Evolutionary conservation across 495 filamentous ascomycete species (phyloP).

Genomic region (Platismatia glauca): DNA sequence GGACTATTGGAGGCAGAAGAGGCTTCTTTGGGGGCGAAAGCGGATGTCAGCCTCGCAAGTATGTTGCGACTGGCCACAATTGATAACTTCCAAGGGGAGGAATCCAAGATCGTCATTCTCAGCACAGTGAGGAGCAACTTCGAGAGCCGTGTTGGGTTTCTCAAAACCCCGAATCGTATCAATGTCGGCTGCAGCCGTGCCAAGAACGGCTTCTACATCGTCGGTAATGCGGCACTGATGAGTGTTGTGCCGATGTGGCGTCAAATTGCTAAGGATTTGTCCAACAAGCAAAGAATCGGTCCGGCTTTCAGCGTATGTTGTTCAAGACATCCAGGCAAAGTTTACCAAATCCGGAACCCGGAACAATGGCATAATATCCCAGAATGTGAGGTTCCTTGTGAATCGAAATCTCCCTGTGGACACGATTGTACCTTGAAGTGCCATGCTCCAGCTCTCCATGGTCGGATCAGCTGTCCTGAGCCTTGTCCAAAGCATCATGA

Average conservation of each 20-base stretch:
- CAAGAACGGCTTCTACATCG: conserved; percentile 70
- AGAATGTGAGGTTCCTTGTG: conserved; percentile 50
- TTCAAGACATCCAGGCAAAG: conserved; percentile 50
- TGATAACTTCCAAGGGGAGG: conserved; percentile 69
- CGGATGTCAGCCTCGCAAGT: conserved; percentile 37
- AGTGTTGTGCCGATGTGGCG: conserved; percentile 56
- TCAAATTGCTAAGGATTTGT: conserved; percentile 46
- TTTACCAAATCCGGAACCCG: conserved; percentile 44
- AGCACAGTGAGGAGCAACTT: conserved; percentile 66
- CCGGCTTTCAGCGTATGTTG: conserved; percentile 49
- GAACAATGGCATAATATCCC: conserved; percentile 49
- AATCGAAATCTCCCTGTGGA: conserved; percentile 49
- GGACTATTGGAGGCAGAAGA: conserved; percentile 25
- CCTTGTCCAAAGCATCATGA: conserved; percentile 41
- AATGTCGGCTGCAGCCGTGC: conserved; percentile 68
- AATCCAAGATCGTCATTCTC: conserved; percentile 64
- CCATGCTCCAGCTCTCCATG: conserved; percentile 53
- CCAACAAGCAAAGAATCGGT: conserved; percentile 42
- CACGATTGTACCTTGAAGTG: conserved; percentile 54
- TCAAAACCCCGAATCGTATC: conserved; percentile 64
- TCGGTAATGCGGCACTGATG: conserved; percentile 55
- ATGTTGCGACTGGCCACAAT: conserved; percentile 56
- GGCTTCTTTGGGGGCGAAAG: conserved; percentile 11
- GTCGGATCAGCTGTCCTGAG: conserved; percentile 48
- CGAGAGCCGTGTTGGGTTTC: conserved; percentile 53